Evolutionary conservation across 2,329 filamentous ascomycete species (phyloP), one percentile per base, ranked within the genome.

Genomic region (Colletotrichum liriopes): DNA sequence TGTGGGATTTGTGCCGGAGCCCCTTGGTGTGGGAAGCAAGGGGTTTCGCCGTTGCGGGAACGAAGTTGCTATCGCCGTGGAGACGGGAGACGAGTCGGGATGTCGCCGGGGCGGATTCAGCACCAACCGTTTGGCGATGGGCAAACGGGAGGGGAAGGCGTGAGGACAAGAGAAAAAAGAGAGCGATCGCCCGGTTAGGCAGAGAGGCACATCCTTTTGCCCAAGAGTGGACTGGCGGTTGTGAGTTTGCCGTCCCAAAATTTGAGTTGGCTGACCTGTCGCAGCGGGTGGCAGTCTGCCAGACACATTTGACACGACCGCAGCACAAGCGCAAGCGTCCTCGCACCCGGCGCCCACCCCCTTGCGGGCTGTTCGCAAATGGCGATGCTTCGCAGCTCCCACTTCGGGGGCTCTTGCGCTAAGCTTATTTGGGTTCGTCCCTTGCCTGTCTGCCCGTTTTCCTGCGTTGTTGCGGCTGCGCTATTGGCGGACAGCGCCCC

Each of bases 201-300:
- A 56, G 39, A 60, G 32, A 43, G n/a, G 35, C 35, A 18, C 65
- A 69, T 70, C 20, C 45, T 61, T 60, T 56, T 49, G 4, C 9
- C 8, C n/a, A 32, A 39, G 23, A 29, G 35, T 64, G 56, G 35
- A 62, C 18, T 56, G 51, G 51, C 41, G n/a, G 35, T 23, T 58
- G 32, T 52, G 45, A 72, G 69, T 72, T 72, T 69, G 45, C 69
- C 69, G 69, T 72, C 59, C 69, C 66, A 54, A 69, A 65, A 59
- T 47, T 62, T 60, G 69, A 72, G 69, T 72, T 69, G 69, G 51
- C 11, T 68, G 65, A 63, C 65, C 69, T 72, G 64, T 71, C 68
- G 63, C 68, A 71, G 63, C 68, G 56, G 64, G 63, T 67, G 68
- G 59, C 59, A 69, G 56, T 64, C 52, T 64, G 65, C 52, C 65